Evolutionary conservation across 2,329 filamentous ascomycete species (phyloP), one percentile per base, ranked within the genome.

Genomic region (Fusarium chuoi): DNA sequence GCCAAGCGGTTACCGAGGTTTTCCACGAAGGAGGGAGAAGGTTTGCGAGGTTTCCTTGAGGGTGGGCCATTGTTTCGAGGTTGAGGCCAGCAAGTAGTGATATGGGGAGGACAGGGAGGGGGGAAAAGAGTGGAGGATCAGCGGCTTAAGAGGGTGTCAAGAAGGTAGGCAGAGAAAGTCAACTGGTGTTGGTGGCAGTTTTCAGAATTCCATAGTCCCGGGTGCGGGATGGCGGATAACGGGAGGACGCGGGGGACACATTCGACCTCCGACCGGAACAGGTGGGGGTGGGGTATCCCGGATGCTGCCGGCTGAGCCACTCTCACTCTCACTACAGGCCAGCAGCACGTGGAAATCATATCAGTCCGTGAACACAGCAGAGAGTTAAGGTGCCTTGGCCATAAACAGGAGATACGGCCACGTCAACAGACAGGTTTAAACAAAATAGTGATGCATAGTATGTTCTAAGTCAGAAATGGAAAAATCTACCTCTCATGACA

Each of bases 1-100:
- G 92, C 96, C 96, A 99, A 78, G 89, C 85, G 30, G 92, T 89
- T 72, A 98, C 90, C 75, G 92, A 89, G 56, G 91, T 88, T 82
- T 96, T 97, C 90, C 94, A 98, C 73, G 91, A 93, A 28, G 91
- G 89, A 1, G 96, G 95, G 48, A 98, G 91, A 74, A 98, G 90
- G 81, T 97, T 90, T 78, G 85, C 84, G 59, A 87, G 84, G 56
- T 81, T 80, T 82, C 86, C 87, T 72, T 85, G 83, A 4, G 74
- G 62, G 26, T 71, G 62, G 11, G 74, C 54, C 75, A 78, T 78
- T 55, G 51, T 64, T 46, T 42, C 30, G 26, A 45, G 15, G 26
- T 45, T n/a, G 33, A 17, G 15, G 22, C 28, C 38, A 30, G 35
- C n/a, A 28, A 55, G 35, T 30, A 18, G 17, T n/a, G 41, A 30